Base-by-base conservation (phyloP, 1,284 basidiomycete species). In the Athelia sp. region DNA sequence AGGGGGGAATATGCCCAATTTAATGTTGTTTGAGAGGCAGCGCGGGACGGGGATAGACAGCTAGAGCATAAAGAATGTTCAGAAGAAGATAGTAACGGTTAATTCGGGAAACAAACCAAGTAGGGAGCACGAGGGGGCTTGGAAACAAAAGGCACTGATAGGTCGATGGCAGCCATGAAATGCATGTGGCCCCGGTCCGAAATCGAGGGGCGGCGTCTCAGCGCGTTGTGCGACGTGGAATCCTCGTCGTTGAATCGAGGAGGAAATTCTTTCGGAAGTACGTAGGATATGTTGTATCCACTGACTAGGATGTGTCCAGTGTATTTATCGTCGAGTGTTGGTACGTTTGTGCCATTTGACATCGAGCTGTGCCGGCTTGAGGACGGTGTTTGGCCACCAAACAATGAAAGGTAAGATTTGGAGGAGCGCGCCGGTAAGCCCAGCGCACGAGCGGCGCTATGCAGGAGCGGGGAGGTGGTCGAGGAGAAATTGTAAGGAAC, bases 121-220 rank as follows among this genome's bases (percentile, higher is more conserved):
- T 79, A 90, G 15, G 87, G 87, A 23, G 79, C 80, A 50, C 77
- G 73, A 11, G 86, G 84, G 26, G 87, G 87, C 50, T 68, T 74
- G 2, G 78, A 80, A 21, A 79, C 62, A 52, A 79, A 86, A 8
- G 87, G 87, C n/a, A 84, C 75, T 75, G 78, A 81, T 62, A 89
- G 72, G 50, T 86, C 83, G 50, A 90, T 76, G 8, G 81, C 86
- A 22, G 83, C 87, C 82, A 90, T 84, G 61, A 88, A 89, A 47
- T 87, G 82, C 36, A 78, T 69, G 40, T 67, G 70, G 50, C 72
- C 76, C 47, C 75, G 74, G 48, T 86, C 84, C 32, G 71, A 65
- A 43, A 86, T 56, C n/a, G 84, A 85, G 6, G 69, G 56, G 10
- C 73, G 61, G 48, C 84, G 72, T 50, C 75, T 69, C 18, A 55